These are phyloP conservation scores for Ganoderma multipileum DNA, from an alignment of 1,284 basidiomycete species.

Conservation along the genomic window DNA sequence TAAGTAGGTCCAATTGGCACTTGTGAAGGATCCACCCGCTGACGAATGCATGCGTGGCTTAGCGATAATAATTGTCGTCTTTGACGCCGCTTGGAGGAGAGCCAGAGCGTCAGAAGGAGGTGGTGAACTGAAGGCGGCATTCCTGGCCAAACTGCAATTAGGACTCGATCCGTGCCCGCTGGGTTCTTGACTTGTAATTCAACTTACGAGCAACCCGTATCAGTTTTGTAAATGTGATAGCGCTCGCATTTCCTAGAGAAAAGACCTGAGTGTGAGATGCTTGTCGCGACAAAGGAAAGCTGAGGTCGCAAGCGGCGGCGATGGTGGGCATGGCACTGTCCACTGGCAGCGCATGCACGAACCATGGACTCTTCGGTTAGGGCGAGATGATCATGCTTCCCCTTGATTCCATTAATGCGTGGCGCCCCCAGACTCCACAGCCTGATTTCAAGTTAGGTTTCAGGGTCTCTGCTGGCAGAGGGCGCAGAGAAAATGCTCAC, in stretches of 20 bases:
- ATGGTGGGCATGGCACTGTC: no score
- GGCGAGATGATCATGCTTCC: no score
- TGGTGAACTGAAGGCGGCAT: slow-evolving; percentile 1
- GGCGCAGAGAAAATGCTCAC: no score
- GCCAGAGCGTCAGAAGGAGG: not conserved
- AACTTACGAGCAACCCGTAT: slow-evolving; percentile 6
- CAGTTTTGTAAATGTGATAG: not conserved
- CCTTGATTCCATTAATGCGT: no score
- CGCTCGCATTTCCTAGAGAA: not conserved
- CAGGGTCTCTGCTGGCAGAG: no score
- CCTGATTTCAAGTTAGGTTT: no score
- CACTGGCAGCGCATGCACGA: no score
- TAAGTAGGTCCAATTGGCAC: slow-evolving; percentile 1
- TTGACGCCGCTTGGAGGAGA: not conserved
- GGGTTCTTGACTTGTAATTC: slow-evolving; percentile 9
- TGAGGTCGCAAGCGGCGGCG: no score
- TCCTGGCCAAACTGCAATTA: not conserved
- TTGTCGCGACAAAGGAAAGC: not conserved
- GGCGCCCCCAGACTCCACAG: no score
- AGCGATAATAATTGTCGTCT: not conserved
- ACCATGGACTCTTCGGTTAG: no score
- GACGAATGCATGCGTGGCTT: not conserved
- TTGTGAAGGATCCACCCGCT: not conserved
- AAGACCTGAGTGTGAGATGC: not conserved
- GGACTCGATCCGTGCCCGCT: not conserved